These are phyloP conservation scores for Gaultheria prostrata DNA, from an alignment of 148 eudicot species.

Conservation along the genomic window DNA sequence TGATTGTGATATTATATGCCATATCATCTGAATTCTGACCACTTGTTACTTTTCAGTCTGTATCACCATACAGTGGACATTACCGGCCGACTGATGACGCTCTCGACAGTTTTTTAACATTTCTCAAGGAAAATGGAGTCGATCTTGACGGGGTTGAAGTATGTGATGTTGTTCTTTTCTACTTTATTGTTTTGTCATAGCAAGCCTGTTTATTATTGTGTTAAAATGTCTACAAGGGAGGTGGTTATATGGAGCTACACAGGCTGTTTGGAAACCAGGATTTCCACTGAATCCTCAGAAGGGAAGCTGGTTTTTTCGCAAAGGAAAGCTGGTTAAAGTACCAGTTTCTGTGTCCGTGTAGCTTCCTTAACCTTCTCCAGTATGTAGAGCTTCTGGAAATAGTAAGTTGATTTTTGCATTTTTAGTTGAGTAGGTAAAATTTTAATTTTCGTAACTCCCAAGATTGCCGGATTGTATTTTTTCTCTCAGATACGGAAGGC, in stretches of 20 bases:
- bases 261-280: background rate
- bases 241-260: background rate
- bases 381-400: slow-evolving; percentile 4
- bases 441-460: background rate
- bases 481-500: slow-evolving; percentile 50
- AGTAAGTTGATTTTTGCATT: background rate
- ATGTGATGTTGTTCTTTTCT: slow-evolving; percentile 14
- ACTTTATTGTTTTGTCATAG: background rate
- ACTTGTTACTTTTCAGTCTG: slow-evolving; percentile 43
- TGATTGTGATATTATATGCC: background rate
- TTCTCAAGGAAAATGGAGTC: slow-evolving; percentile 63
- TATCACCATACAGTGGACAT: slow-evolving; percentile 93
- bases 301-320: background rate
- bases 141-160: slow-evolving; percentile 62
- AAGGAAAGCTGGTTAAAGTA: background rate
- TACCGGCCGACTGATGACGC: slow-evolving; percentile 84
- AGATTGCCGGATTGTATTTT: background rate
- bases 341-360: background rate
- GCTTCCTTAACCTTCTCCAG: slow-evolving; percentile 4
- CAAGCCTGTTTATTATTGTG: background rate
- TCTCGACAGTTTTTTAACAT: slow-evolving; percentile 49
- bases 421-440: background rate
- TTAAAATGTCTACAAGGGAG: background rate
- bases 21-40: slow-evolving; percentile 15
- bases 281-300: background rate